Evolutionary conservation across 257 asterid genomes (phyloP), one percentile per base, ranked within the genome.

Genomic region (Phtheirospermum japonicum): DNA sequence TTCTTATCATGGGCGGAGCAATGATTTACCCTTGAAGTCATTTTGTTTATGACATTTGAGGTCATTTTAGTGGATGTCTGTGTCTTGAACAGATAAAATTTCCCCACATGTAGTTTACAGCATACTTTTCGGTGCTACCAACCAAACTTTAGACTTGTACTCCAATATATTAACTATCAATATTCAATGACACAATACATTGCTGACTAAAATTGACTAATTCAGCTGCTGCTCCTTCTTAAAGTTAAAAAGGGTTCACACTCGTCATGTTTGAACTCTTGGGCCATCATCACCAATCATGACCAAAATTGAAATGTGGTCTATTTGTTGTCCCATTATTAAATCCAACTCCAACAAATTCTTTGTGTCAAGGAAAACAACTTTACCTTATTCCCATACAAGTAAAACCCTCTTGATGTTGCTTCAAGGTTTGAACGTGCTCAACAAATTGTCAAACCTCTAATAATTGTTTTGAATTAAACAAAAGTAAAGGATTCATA

Each of bases 361-460:
- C 69, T 28, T n/a, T n/a, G 39, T 32, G 68, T 63, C 68, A 48
- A 63, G 40, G 45, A 45, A 45, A 45, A 14, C 17, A 43, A 43
- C 18, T 9, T n/a, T 10, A 42, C 49, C 49, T n/a, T 5, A 56
- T 59, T 48, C 30, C 53, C 65, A 23, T 12, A 23, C 59, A 61
- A 61, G 66, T 28, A 17, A 52, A 37, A 19, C 48, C 13, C n/a
- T 72, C 40, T 66, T 61, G 56, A 66, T 61, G 54, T 66, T 66
- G 72, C 77, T 72, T 72, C 23, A 66, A 59, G 11, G 71, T 59
- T 31, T 31, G 68, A 67, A 51, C 2, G 10, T 20, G 52, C 14
- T 54, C 37, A 18, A 39, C 11, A 23, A 59, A 42, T 53, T 12
- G 69, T 61, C 73, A 61, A 72, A 66, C 61, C 49, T 28, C 16